phyloP scores from a whole-genome alignment of 768 basidiomycete species.

The Pluteus cervinus region DNA sequence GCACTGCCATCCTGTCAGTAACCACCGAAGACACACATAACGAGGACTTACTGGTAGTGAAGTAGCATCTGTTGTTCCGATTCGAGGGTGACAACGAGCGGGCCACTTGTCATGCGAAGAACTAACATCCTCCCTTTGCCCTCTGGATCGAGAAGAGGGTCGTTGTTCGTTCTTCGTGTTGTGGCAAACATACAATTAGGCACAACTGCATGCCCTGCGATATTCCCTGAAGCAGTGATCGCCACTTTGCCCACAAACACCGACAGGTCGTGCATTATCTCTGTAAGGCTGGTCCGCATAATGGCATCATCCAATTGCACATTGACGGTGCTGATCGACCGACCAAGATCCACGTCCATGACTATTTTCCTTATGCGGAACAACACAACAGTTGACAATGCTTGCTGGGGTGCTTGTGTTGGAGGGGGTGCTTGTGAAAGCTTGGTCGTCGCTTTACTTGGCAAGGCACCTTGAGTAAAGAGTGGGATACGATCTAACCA shows the following conservation, averaged over 20 bases:
- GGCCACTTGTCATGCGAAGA: slow-evolving; percentile 68
- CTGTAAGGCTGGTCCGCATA: slow-evolving; percentile 62
- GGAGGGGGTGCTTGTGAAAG: slow-evolving; percentile 11
- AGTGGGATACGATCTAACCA: slow-evolving; percentile 89
- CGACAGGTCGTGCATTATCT: slow-evolving; percentile 55
- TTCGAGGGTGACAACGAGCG: slow-evolving; percentile 58
- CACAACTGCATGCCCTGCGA: slow-evolving; percentile 63
- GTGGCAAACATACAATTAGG: slow-evolving; percentile 76
- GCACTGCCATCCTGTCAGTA: slow-evolving; percentile 37
- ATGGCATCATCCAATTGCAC: slow-evolving; percentile 60
- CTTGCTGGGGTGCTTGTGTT: slow-evolving; percentile 23
- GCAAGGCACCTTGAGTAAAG: slow-evolving; percentile 30
- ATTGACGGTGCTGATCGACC: slow-evolving; percentile 70
- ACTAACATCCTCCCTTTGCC: slow-evolving; percentile 56
- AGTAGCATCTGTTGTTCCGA: slow-evolving; percentile 73
- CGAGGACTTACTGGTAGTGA: slow-evolving; percentile 59
- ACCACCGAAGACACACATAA: not conserved
- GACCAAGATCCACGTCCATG: slow-evolving; percentile 78
- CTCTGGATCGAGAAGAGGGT: slow-evolving; percentile 20
- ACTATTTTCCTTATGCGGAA: slow-evolving; percentile 68
- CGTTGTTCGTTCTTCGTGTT: slow-evolving; percentile 46
- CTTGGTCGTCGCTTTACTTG: slow-evolving; percentile 17
- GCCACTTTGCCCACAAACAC: slow-evolving; percentile 58
- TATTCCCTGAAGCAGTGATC: slow-evolving; percentile 64
- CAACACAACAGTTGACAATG: slow-evolving; percentile 57